Percentiles rank a stretch among this genome's conserved stretches.
These are phyloP conservation scores for Trichophyton rubrum DNA, from an alignment of 2,329 filamentous ascomycete genomes.

Conservation along the genomic window DNA sequence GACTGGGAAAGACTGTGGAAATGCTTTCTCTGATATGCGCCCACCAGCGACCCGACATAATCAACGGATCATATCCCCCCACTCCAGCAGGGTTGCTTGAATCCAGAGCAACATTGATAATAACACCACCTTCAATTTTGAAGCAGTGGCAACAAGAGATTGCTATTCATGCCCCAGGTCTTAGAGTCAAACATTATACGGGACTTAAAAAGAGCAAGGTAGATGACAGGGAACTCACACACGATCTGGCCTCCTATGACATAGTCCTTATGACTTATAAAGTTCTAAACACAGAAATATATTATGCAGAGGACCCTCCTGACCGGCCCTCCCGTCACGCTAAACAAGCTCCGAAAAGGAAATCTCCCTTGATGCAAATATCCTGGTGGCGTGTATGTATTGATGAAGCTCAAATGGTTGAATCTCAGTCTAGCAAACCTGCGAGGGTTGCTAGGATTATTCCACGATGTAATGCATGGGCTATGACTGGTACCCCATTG, in stretches of 20 bases:
- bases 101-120: conserved; percentile 49
- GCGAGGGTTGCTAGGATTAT: conserved; percentile 68
- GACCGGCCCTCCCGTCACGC: conserved; percentile 54
- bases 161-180: conserved; percentile 42
- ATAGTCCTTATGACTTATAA: conserved; percentile 53
- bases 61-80: conserved; percentile 12
- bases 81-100: conserved; percentile 19
- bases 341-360: conserved; percentile 50
- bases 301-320: conserved; percentile 60
- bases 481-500: conserved; percentile 79
- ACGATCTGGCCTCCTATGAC: conserved; percentile 38
- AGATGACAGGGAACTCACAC: conserved; percentile 31
- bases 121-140: conserved; percentile 49
- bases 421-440: conserved; percentile 72
- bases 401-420: conserved; percentile 73
- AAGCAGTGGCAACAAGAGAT: conserved; percentile 53
- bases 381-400: conserved; percentile 75
- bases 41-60: conserved; percentile 21
- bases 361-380: conserved; percentile 66
- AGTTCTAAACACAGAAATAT: conserved; percentile 65
- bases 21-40: conserved; percentile 36
- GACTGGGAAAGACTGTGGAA: conserved; percentile 40
- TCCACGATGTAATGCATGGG: conserved; percentile 80
- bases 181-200: conserved; percentile 45
- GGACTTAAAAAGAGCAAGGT: conserved; percentile 36